These are phyloP conservation scores for Rhodomyrtus tomentosa DNA, from an alignment of 345 rosid genomes.

Conservation along the genomic window DNA sequence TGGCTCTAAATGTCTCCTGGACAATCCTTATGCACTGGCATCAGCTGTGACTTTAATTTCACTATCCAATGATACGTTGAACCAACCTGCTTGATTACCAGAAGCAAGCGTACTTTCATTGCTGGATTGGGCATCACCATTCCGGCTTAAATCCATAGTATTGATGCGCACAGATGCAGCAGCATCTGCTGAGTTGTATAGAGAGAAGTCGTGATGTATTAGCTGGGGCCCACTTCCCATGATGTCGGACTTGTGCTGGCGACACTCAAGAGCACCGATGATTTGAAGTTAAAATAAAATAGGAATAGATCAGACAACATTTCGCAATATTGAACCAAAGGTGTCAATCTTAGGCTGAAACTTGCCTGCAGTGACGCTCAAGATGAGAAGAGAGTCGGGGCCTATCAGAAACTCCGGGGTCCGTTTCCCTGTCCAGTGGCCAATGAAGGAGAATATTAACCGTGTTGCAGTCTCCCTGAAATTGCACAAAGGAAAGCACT, in stretches of 20 bases:
- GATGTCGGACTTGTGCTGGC: constrained; percentile 56
- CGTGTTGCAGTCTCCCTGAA: constrained; percentile 39
- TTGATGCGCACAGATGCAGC: constrained; percentile 31
- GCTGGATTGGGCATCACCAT: constrained; percentile 6
- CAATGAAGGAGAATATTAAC: constrained; percentile 65
- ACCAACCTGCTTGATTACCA: constrained; percentile 63
- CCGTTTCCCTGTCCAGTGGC: constrained; percentile 18
- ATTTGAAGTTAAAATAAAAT: background rate
- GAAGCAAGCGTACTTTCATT: constrained; percentile 14
- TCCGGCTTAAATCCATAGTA: constrained; percentile 23
- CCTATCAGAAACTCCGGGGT: constrained; percentile 24
- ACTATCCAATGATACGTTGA: constrained; percentile 21
- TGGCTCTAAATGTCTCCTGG: no score
- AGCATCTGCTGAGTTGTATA: constrained; percentile 56
- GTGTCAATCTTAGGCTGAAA: background rate
- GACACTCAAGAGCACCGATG: constrained; percentile 25
- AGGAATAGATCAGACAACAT: background rate
- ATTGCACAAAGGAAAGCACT: background rate
- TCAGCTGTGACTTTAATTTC: constrained; percentile 45
- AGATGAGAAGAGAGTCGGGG: constrained; percentile 61
- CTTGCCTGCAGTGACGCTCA: constrained; percentile 72
- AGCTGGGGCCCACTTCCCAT: constrained; percentile 58
- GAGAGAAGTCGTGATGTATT: constrained; percentile 51
- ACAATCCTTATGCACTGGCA: no score
- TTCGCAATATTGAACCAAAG: background rate